Evolutionary conservation across 129 eudicot genomes (phyloP), one percentile per base, ranked within the genome.

Genomic region (Logfia minima): DNA sequence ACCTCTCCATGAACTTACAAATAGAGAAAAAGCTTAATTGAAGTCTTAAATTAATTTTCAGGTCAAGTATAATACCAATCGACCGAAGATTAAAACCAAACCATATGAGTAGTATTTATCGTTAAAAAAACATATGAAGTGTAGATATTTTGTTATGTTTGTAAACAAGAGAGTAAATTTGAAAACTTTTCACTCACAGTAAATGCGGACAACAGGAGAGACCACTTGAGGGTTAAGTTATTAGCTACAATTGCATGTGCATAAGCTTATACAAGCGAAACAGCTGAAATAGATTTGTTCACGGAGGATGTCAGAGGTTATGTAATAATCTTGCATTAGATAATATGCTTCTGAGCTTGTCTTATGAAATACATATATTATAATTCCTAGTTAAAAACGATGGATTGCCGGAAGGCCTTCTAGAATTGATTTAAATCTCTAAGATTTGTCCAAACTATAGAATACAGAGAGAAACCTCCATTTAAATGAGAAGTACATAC

Each of bases 151-250:
- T 32, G 1, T 55, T 51, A 70, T 70, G 11, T 37, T 61, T 72
- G 31, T 39, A 70, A 24, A 22, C 22, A 39, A n/a, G 22, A 80
- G 28, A 82, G 63, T 18, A 43, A 52, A n/a, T 34, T 72, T 6
- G 66, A 41, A 31, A 77, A 71, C 17, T 66, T 51, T 62, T 6
- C 45, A 84, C 96, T 79, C 84, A 95, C 99, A 5, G 97, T 95
- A 59, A 91, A 80, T 45, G 85, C 81, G 68, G 99, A 95, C 97
- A 95, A 91, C 80, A 91, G 69, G 69, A 95, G 86, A 55, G 99
- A 94, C 99, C 96, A 94, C 64, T 80, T 74, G 62, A 88, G 66
- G 72, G 99, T 94, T 13, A 52, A 69, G 99, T 94, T 13, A 52
- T 72, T 41, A 31, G 79, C 74, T 71, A 76, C 18, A 37, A 62